Conservation (phyloP, 495 filamentous ascomycete genomes). For the Extremus antarcticus region DNA sequence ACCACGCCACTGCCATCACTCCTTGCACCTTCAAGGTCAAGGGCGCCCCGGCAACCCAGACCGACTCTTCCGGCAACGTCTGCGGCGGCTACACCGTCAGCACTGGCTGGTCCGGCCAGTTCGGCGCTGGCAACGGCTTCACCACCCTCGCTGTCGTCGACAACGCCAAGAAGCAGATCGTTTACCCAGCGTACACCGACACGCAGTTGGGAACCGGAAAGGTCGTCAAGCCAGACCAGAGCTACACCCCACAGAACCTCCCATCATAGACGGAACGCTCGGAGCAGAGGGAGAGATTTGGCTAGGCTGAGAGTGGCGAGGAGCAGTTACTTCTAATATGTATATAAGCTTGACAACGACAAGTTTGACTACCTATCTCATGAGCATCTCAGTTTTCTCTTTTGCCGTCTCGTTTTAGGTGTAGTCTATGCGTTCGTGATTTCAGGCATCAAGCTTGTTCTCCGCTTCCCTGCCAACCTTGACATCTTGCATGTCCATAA, state of each 20-base stretch:
- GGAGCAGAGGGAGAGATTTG: neutral
- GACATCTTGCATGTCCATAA: no score
- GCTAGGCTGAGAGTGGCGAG: neutral
- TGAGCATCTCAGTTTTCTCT: no score
- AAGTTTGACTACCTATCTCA: no score
- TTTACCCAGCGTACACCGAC: slow-evolving; percentile 4
- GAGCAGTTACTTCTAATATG: neutral
- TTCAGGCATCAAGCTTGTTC: no score
- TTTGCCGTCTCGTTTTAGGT: no score
- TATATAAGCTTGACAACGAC: neutral
- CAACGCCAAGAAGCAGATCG: slow-evolving; percentile 1
- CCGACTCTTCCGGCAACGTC: neutral
- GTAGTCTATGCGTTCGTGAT: no score
- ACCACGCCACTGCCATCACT: neutral
- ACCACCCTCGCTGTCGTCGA: slow-evolving; percentile 1
- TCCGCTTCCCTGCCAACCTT: no score
- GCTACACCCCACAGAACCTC: slow-evolving; percentile 6
- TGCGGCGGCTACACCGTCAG: slow-evolving; percentile 5
- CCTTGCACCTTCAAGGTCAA: neutral
- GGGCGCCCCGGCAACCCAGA: neutral
- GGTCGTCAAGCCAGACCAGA: slow-evolving; percentile 5
- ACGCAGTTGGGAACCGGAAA: neutral
- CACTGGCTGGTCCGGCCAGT: slow-evolving; percentile 4
- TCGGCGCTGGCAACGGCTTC: slow-evolving; percentile 3
- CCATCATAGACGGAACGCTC: neutral